Evolutionary conservation across 2,329 filamentous ascomycete genomes (phyloP).

Genomic region (Alternaria burnsii): DNA sequence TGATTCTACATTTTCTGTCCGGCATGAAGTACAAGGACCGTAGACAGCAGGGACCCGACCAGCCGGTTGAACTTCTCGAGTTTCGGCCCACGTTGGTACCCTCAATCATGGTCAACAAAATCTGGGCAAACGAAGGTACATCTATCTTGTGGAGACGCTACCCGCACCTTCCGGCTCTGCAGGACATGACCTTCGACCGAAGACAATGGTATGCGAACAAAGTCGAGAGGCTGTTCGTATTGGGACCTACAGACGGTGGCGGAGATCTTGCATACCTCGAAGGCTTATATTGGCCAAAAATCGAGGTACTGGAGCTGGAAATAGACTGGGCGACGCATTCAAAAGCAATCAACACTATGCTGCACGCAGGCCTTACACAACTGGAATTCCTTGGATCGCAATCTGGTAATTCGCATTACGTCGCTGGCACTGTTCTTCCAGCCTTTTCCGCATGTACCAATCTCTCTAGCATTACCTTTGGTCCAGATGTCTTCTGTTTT

Average conservation of each 20-base stretch:
- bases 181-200: conserved; percentile 29
- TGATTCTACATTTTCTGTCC: conserved; percentile 39
- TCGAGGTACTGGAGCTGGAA: conserved; percentile 42
- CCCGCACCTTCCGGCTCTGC: conserved; percentile 40
- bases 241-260: conserved; percentile 24
- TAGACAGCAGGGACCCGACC: conserved; percentile 41
- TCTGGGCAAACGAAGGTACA: conserved; percentile 46
- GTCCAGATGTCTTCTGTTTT: conserved; percentile 27
- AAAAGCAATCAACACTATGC: conserved; percentile 28
- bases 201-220: conserved; percentile 46
- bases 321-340: conserved; percentile 37
- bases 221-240: conserved; percentile 36
- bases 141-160: conserved; percentile 45
- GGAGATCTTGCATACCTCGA: conserved; percentile 35
- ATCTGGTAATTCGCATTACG: conserved; percentile 30
- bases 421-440: conserved; percentile 34
- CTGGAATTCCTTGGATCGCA: conserved; percentile 39
- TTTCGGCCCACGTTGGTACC: conserved; percentile 46
- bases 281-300: conserved; percentile 37
- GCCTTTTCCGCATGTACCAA: conserved; percentile 32
- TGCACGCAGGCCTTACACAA: conserved; percentile 36
- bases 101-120: conserved; percentile 41
- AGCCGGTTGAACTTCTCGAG: conserved; percentile 45
- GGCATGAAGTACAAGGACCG: conserved; percentile 44
- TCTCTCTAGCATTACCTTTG: conserved; percentile 40